Conservation (phyloP, 1,139 yeast genomes). For the Arxiozyma slooffiae region DNA sequence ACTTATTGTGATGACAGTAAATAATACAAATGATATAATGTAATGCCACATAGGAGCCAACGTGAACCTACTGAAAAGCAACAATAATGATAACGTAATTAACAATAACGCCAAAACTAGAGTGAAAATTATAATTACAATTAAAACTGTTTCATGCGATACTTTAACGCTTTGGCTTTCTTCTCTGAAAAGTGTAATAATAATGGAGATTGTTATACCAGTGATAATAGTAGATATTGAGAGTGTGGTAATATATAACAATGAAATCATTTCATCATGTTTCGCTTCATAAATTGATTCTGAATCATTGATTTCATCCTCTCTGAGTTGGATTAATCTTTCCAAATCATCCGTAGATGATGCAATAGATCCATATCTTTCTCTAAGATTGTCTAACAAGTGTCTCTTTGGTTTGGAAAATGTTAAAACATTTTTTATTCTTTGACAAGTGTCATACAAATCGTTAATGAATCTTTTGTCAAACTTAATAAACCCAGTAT, state of each 20-base stretch:
- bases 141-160: slow-evolving; percentile 16
- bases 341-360: slow-evolving; percentile 16
- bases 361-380: slow-evolving; percentile 12
- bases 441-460: slow-evolving; percentile 15
- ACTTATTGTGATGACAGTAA: slow-evolving; percentile 35
- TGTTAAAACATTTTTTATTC: slow-evolving; percentile 8
- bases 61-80: slow-evolving; percentile 34
- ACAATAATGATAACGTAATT: slow-evolving; percentile 33
- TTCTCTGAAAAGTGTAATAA: slow-evolving; percentile 32
- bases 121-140: slow-evolving; percentile 21
- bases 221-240: slow-evolving; percentile 38
- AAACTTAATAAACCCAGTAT: slow-evolving; percentile 20
- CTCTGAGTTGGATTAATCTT: slow-evolving; percentile 13
- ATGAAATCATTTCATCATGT: slow-evolving; percentile 40
- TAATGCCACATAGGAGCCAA: slow-evolving; percentile 38
- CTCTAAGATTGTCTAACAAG: slow-evolving; percentile 2
- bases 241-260: slow-evolving; percentile 37
- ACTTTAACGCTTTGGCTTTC: slow-evolving; percentile 21
- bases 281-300: slow-evolving; percentile 25
- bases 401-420: background rate
- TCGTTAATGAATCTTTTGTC: slow-evolving; percentile 20
- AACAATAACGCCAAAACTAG: slow-evolving; percentile 32
- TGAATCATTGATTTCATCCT: slow-evolving; percentile 15
- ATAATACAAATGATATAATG: slow-evolving; percentile 31
- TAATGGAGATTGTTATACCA: slow-evolving; percentile 40